Base-by-base conservation (phyloP, 2,329 filamentous ascomycete genomes). In the Cadophora luteo-olivacea region DNA sequence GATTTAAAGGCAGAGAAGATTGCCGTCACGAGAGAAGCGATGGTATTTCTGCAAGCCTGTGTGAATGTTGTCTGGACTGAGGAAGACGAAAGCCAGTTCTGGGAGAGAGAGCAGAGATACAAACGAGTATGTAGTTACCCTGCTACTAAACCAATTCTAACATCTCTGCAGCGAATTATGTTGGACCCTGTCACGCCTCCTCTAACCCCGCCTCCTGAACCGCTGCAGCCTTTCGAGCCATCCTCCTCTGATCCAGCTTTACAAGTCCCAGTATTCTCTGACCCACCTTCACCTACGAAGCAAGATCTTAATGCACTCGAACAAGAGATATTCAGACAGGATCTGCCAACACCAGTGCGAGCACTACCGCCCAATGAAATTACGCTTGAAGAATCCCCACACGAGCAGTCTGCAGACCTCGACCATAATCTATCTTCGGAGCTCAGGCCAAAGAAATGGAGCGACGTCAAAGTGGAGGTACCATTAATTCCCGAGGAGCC, bases 371-470 rank as follows among this genome's bases (percentile, higher is more conserved):
- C 3, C 0, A 25, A 12, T 19, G 45, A 66, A 12, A 3, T 16
- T 48, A 32, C 48, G 4, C 66, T 66, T 3, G 65, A 61, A 4
- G 48, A 65, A 8, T 54, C 55, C 3, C 19, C 22, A 6, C 82
- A 79, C 41, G 86, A 87, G 55, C 84, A 85, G 48, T 81, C 86
- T 7, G 83, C 90, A 16, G 92, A 89, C 71, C 86, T 97, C 25
- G 11, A 62, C 64, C n/a, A 58, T 36, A 9, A 62, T 68, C 9
- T 61, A 70, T 12, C 45, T 65, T n/a, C 9, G n/a, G 64, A 70
- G 38, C 16, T 25, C 9, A 57, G 62, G 49, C 61, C 64, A 48
- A 12, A 72, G 3, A 75, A 68, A 24, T 41, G 51, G 11, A 68
- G 73, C 45, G 65, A 73, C 45, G 61, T 75, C 19, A 78, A 77